These are phyloP conservation scores for Agaricales sp. DNA, from an alignment of 1,284 basidiomycete species.

Conservation along the genomic window DNA sequence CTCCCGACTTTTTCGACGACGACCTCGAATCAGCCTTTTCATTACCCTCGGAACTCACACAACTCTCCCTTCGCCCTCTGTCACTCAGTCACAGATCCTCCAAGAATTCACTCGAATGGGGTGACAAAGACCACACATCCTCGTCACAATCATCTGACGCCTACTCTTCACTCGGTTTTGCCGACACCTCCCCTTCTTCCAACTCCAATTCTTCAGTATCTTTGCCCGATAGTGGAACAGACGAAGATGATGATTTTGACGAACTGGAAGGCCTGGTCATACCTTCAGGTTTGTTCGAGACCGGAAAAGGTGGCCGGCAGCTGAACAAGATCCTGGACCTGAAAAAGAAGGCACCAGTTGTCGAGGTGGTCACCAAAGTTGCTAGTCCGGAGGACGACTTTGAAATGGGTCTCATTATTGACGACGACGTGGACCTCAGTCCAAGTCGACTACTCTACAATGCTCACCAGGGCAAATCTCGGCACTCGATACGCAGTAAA, in stretches of 20 bases:
- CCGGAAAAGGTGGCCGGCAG: conserved; percentile 52
- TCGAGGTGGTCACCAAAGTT: conserved; percentile 38
- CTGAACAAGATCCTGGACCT: conserved; percentile 63
- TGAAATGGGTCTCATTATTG: conserved; percentile 71
- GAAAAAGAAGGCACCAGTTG: conserved; percentile 52
- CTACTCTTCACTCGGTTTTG: conserved; percentile 66
- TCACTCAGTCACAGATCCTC: conserved; percentile 63
- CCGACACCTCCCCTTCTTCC: conserved; percentile 59
- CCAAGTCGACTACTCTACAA: conserved; percentile 57
- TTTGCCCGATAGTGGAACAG: conserved; percentile 59
- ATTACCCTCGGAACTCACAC: conserved; percentile 66
- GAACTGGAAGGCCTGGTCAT: conserved; percentile 74
- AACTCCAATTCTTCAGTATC: conserved; percentile 59
- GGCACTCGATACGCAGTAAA: conserved; percentile 35
- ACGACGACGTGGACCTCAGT: conserved; percentile 71
- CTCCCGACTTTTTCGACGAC: conserved; percentile 40
- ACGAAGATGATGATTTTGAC: conserved; percentile 53
- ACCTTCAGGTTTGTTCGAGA: conserved; percentile 62
- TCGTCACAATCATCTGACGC: conserved; percentile 78
- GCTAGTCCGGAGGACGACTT: conserved; percentile 64
- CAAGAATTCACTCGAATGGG: conserved; percentile 75
- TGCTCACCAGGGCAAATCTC: conserved; percentile 28
- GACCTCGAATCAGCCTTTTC: conserved; percentile 71
- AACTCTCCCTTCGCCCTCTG: conserved; percentile 64
- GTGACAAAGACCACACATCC: conserved; percentile 68